Evolutionary conservation across 1,139 yeast species (phyloP).

Genomic region (Meyerozyma athensensis): DNA sequence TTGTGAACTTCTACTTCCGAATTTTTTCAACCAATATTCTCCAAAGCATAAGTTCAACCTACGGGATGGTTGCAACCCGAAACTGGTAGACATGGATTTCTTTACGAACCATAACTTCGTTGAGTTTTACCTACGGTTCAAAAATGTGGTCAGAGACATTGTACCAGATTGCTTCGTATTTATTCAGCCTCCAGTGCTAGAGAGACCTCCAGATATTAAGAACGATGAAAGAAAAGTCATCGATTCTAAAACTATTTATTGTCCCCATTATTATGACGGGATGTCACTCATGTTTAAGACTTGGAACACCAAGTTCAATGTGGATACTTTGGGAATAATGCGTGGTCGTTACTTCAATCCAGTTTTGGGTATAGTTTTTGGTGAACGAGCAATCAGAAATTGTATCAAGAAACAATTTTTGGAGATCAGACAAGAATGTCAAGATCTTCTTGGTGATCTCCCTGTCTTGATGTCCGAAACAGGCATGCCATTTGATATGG

Average conservation of each 20-base stretch:
- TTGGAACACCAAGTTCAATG: constrained; percentile 75
- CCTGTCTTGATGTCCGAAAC: constrained; percentile 86
- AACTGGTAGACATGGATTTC: constrained; percentile 45
- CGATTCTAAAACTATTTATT: constrained; percentile 63
- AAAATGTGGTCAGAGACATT: constrained; percentile 42
- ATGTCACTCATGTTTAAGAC: constrained; percentile 85
- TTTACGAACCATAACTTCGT: constrained; percentile 63
- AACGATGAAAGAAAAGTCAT: constrained; percentile 45
- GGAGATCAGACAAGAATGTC: constrained; percentile 62
- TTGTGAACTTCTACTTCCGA: constrained; percentile 27
- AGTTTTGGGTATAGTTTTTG: constrained; percentile 70
- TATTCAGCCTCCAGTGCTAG: constrained; percentile 81
- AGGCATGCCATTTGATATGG: constrained; percentile 98
- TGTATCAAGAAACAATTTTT: constrained; percentile 63
- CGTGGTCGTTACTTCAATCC: constrained; percentile 74
- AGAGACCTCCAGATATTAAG: constrained; percentile 66
- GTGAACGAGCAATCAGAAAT: constrained; percentile 71
- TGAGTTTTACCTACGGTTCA: constrained; percentile 50
- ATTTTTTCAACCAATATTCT: constrained; percentile 27
- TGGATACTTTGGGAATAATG: constrained; percentile 87
- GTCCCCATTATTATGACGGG: constrained; percentile 93
- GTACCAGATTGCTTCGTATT: constrained; percentile 51
- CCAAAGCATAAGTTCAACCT: constrained; percentile 19
- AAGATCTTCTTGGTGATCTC: constrained; percentile 51
- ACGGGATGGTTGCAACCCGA: constrained; percentile 18